Evolutionary conservation across 371 early-diverging fungal genomes (phyloP), one percentile per base, ranked within the genome.

Genomic region (Nematocida displodere): DNA sequence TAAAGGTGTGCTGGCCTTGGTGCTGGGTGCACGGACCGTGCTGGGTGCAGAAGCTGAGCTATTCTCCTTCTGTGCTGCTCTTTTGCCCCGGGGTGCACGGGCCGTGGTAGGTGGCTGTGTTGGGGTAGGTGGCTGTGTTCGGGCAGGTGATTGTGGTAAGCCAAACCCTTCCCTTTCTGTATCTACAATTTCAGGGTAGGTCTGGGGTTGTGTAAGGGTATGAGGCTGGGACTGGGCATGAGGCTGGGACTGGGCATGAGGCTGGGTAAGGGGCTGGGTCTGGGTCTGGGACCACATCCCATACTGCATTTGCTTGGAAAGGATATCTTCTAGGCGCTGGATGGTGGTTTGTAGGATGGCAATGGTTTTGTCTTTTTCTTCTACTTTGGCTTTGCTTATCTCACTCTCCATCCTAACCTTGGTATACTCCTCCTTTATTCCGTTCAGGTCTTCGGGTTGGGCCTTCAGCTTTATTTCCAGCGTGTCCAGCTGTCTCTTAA

Each of bases 351-450:
- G 75, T 29, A 71, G 62, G 39, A 71, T 71, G 20, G 31, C 59
- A 20, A 71, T 71, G 31, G 75, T 71, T 36, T 71, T 71, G 28
- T 61, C 40, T 34, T 71, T 71, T 34, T 71, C 75, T 53, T 71
- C 61, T 1, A 47, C 61, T 34, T 71, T 71, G 20, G 59, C 75
- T 31, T 71, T 71, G 1, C 75, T 58, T 48, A 71, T 71, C 44
- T 71, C 75, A 29, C 58, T 71, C 46, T 71, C 75, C 26, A 58
- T 71, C 33, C 50, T 71, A 33, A 61, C 36, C 37, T 29, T 4
- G 8, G 26, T 49, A 7, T 49, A 26, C 36, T 71, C 75, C 52
- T 58, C 75, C 13, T 13, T 71, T 61, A 26, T 37, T 22, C 15
- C 48, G 11, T 24, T 54, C 46, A 26, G 28, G 29, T 13, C 22